Evolutionary conservation across 352 stramenopile species (phyloP), one percentile per base, ranked within the genome.

Genomic region (Aphanomyces stellatus): DNA sequence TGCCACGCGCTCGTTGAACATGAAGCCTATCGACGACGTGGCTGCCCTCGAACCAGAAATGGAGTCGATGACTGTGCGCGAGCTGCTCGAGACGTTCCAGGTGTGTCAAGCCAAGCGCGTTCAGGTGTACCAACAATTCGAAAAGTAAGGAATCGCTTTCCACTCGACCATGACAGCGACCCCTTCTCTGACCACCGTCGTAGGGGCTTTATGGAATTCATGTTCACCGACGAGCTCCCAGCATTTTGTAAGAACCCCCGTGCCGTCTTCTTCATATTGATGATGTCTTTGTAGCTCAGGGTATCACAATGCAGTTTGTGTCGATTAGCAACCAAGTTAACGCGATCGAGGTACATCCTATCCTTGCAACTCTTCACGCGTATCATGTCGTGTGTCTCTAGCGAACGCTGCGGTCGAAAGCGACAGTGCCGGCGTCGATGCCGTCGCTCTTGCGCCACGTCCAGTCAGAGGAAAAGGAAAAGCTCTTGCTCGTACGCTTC

Each of bases 381-480:
- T n/a, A n/a, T n/a, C n/a, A n/a, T n/a, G n/a, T n/a, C n/a, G n/a
- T n/a, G n/a, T n/a, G n/a, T n/a, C n/a, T n/a, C n/a, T n/a, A n/a
- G n/a, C n/a, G n/a, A n/a, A n/a, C n/a, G n/a, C n/a, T n/a, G n/a
- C 61, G 75, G 4, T 55, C 71, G 13, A 80, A 76, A 35, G 51
- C 85, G 34, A 73, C 5, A 33, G 49, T 57, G n/a, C 22, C 74
- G 51, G 30, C 69, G 15, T 30, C 62, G 30, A 69, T 91, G 19
- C 82, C 84, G 22, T 64, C 85, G 33, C 72, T 79, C 53, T 63
- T 94, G n/a, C 86, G 86, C 62, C 85, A 85, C 53, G 53, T 94
- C 27, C 86, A 94, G 49, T 1, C 75, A 28, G 72, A 91, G 62
- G 86, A 94, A 51, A 93, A 92, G 57, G 84, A 93, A 28, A 94